phyloP scores from a whole-genome alignment of 768 basidiomycete species.

The Suillus luteus region DNA sequence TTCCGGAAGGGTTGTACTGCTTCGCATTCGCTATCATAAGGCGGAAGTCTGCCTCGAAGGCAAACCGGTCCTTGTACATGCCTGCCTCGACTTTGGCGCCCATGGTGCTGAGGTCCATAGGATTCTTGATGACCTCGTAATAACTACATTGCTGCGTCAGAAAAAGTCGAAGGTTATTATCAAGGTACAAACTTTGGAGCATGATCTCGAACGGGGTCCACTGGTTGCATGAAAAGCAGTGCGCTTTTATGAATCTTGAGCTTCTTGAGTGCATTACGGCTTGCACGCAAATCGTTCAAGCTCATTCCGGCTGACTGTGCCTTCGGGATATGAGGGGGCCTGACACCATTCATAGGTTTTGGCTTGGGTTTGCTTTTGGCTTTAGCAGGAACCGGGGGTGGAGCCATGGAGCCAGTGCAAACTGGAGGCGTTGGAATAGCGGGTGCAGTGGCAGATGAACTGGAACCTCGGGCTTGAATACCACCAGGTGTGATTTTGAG shows the following conservation, averaged over 20 bases:
- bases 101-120: slow-evolving; percentile 95
- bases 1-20: slow-evolving; percentile 74
- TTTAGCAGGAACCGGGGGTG: slow-evolving; percentile 30
- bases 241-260: slow-evolving; percentile 74
- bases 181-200: slow-evolving; percentile 68
- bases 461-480: slow-evolving; percentile 16
- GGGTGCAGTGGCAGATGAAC: slow-evolving; percentile 23
- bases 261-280: slow-evolving; percentile 78
- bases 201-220: slow-evolving; percentile 93
- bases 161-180: slow-evolving; percentile 8
- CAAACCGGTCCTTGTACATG: slow-evolving; percentile 80
- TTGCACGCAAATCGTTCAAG: slow-evolving; percentile 72
- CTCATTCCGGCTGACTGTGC: slow-evolving; percentile 79
- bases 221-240: slow-evolving; percentile 77
- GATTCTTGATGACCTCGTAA: slow-evolving; percentile 85
- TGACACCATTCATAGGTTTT: slow-evolving; percentile 20
- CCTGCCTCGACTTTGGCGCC: slow-evolving; percentile 83
- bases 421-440: slow-evolving; percentile 9
- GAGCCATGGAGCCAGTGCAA: slow-evolving; percentile 31
- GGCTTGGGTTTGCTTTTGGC: slow-evolving; percentile 28
- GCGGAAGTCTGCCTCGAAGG: slow-evolving; percentile 83
- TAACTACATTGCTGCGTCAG: slow-evolving; percentile 54
- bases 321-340: slow-evolving; percentile 59
- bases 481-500: slow-evolving; percentile 46
- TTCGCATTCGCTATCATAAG: slow-evolving; percentile 89